Evolutionary conservation across 306 rosid species (phyloP), one percentile per base, ranked within the genome.

Genomic region (Alnus rubra): DNA sequence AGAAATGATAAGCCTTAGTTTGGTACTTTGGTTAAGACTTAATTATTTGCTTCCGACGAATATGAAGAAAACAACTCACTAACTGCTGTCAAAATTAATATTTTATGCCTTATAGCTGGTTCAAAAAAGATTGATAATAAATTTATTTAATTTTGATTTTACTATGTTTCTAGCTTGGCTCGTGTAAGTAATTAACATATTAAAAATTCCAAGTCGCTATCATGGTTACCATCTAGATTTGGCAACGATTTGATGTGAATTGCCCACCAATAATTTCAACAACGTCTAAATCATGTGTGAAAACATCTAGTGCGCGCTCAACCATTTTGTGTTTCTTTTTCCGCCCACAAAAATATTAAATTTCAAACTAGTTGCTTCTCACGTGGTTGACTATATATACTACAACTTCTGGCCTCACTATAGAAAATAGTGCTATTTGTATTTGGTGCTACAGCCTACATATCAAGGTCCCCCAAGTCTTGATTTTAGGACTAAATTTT

Each of bases 191-290:
- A 23, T 23, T 23, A 23, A 23, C 28, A 23, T 23, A 0, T 23
- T 23, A 23, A 23, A 23, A 71, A 56, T 82, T 53, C 12, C 13
- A 13, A 71, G 84, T 83, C 83, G 60, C 80, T 39, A 37, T 73
- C 82, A 71, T 63, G 68, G 58, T 78, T 55, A 69, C 79, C 56
- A 62, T 67, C 72, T 49, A 83, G 87, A 84, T 86, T 83, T 82
- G 69, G 82, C 86, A 87, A 83, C 82, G 89, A 84, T 87, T 84
- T 84, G 92, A 92, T 23, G 89, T 83, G 88, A 89, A 88, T 83
- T 78, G 92, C 71, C 76, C 76, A 80, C 88, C 89, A 82, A 83
- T 77, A 78, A 64, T 82, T 84, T 86, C 78, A 82, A 62, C 53
- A 3, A 74, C 60, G 85, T 82, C 81, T 44, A 55, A 70, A 55